Evolutionary conservation across 1,284 basidiomycete genomes (phyloP), one percentile per base, ranked within the genome.

Genomic region (Sanguinoderma infundibulare): DNA sequence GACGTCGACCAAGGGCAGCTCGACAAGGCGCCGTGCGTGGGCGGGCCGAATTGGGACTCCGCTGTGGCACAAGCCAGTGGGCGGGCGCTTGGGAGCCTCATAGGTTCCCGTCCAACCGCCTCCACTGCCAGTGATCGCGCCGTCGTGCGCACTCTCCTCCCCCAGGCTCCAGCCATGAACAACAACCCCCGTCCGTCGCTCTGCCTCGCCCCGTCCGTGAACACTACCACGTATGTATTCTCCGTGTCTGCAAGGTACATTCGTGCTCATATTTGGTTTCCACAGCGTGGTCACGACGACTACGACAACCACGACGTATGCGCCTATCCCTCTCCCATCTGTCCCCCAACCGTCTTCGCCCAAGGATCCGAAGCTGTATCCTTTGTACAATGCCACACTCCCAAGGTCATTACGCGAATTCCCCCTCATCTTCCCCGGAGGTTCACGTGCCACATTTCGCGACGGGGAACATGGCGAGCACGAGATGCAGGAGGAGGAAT

Each of bases 281-380:
- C 61, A 39, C 72, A 95, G 92, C 67, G 92, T 92, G 74, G 90
- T 89, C 73, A 95, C 88, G 64, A 95, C 89, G 53, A 95, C 89
- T 22, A 95, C 87, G 7, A 95, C 91, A 5, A 93, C 91, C 1
- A 94, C 92, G 2, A 87, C 88, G 22, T 92, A 94, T 77, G 89
- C 90, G 62, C 92, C 92, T 36, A 92, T 94, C 66, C 87, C 85
- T 53, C 74, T 94, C 17, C 91, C 89, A 28, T 77, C 87, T 39
- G 77, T 91, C 4, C 91, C 89, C 15, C 77, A 84, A 3, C 90
- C 88, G 14, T 76, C 82, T 8, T 83, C 87, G 15, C 89, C 90
- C n/a, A 88, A 88, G 68, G 89, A 93, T 72, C 81, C 87, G 5
- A 92, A 93, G 76, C 79, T 82, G 54, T 94, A 92, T 69, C 91